Conservation (phyloP, 1,284 basidiomycete genomes). For the Ganoderma lingzhi region DNA sequence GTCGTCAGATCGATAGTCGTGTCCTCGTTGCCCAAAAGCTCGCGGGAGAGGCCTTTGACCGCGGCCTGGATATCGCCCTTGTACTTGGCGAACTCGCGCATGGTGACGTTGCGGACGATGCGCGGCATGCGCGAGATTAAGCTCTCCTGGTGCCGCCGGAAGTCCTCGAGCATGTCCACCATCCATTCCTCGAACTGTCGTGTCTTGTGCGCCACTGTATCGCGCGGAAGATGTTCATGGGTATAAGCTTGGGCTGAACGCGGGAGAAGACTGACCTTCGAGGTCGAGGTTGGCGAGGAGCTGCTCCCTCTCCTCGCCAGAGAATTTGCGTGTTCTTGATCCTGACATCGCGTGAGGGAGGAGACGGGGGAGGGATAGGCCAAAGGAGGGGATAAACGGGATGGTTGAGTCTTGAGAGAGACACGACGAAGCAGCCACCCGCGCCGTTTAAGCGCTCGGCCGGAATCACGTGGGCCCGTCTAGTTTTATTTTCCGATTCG, state of each 20-base stretch:
- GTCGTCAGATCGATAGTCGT: constrained; percentile 69
- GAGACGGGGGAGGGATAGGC: constrained; percentile 1
- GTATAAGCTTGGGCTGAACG: constrained; percentile 15
- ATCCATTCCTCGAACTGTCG: constrained; percentile 78
- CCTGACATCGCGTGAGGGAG: constrained; percentile 20
- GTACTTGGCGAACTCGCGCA: constrained; percentile 83
- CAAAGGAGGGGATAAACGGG: not conserved
- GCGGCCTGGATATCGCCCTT: constrained; percentile 75
- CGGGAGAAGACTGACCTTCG: constrained; percentile 63
- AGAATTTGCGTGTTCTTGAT: constrained; percentile 44
- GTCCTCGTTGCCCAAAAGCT: constrained; percentile 50
- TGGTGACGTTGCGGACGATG: constrained; percentile 71
- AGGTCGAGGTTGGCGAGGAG: constrained; percentile 79
- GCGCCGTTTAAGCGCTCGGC: constrained; percentile 27
- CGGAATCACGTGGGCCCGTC: constrained; percentile 30
- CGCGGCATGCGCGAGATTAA: constrained; percentile 79
- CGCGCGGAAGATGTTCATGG: constrained; percentile 21
- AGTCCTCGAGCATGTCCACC: constrained; percentile 72
- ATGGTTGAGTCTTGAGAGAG: constrained; percentile 25
- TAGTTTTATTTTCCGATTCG: constrained; percentile 12
- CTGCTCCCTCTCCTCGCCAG: constrained; percentile 73
- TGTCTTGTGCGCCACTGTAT: constrained; percentile 70
- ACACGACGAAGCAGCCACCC: constrained; percentile 20
- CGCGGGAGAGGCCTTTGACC: constrained; percentile 68
- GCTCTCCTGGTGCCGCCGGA: constrained; percentile 73